Conservation (phyloP, 768 basidiomycete genomes). For the Amyloporia xantha region DNA sequence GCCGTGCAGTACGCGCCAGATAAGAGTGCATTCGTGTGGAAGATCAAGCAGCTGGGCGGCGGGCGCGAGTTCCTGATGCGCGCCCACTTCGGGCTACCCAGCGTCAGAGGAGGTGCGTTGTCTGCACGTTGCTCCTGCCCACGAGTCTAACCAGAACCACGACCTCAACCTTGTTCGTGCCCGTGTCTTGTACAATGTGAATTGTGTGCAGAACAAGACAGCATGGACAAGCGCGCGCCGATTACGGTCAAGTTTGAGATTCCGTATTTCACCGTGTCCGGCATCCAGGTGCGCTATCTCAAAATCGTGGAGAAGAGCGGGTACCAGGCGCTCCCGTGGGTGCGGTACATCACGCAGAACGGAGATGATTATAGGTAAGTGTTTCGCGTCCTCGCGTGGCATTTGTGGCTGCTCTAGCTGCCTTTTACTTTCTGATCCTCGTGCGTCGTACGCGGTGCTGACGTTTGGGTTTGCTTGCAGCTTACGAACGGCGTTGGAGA, state of each 20-base stretch:
- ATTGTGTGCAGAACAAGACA: constrained; percentile 50
- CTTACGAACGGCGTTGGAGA: constrained; percentile 68
- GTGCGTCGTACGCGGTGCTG: neutral
- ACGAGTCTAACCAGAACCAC: neutral
- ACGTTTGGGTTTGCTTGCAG: constrained; percentile 26
- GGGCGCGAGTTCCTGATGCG: constrained; percentile 97
- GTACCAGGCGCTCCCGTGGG: constrained; percentile 95
- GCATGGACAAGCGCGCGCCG: constrained; percentile 79
- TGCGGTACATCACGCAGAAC: constrained; percentile 88
- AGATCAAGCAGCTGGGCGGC: constrained; percentile 96
- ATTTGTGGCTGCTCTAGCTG: neutral
- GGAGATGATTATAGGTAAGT: constrained; percentile 91
- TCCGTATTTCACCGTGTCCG: constrained; percentile 96
- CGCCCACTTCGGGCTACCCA: constrained; percentile 94
- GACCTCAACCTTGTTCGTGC: neutral
- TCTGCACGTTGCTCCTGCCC: neutral
- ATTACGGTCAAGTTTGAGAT: constrained; percentile 98
- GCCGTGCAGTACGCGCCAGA: constrained; percentile 96
- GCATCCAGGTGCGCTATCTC: constrained; percentile 95
- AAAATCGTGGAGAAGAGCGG: constrained; percentile 99
- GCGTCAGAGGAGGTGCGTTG: constrained; percentile 78
- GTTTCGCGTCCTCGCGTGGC: constrained; percentile 6
- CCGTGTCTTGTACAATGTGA: neutral
- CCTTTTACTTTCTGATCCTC: too few relatives aligned
- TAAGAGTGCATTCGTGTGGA: constrained; percentile 98